Conservation (phyloP, 805 yeast genomes). For the Starmerella cellae region DNA sequence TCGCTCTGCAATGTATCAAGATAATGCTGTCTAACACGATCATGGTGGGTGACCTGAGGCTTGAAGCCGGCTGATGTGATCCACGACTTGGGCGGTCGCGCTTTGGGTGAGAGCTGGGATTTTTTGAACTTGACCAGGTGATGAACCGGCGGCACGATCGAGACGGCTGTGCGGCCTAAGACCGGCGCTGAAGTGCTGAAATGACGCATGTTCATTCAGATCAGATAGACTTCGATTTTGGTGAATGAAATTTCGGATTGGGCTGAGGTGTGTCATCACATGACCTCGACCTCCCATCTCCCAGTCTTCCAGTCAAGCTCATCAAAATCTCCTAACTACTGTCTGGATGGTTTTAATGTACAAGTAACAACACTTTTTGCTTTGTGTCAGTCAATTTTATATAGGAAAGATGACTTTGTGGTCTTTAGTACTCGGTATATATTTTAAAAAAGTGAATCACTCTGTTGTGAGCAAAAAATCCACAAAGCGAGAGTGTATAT, state of each 20-base stretch:
- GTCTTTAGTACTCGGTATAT: too few species aligned
- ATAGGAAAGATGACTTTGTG: too few species aligned
- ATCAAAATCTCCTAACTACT: too few species aligned
- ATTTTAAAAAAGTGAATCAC: too few species aligned
- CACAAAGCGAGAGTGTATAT: too few species aligned
- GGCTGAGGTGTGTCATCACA: background rate
- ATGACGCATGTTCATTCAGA: constrained; percentile 8
- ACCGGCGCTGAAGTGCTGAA: constrained; percentile 19
- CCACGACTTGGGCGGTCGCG: constrained; percentile 56
- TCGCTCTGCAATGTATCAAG: constrained; percentile 62
- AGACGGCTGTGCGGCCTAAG: constrained; percentile 35
- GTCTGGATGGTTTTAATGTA: too few species aligned
- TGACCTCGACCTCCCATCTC: too few species aligned
- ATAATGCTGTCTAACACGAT: constrained; percentile 68
- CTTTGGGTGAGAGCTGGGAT: constrained; percentile 58
- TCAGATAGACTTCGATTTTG: background rate
- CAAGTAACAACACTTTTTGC: too few species aligned
- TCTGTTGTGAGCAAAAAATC: too few species aligned
- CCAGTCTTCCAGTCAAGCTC: too few species aligned
- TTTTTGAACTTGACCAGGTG: constrained; percentile 71
- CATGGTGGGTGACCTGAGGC: constrained; percentile 66
- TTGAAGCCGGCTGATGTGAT: constrained; percentile 64
- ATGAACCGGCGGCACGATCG: constrained; percentile 82
- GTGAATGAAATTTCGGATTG: background rate
- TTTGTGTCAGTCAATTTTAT: too few species aligned